These are phyloP conservation scores for Thelonectria rubi DNA, from an alignment of 2,329 filamentous ascomycete genomes.

Conservation along the genomic window DNA sequence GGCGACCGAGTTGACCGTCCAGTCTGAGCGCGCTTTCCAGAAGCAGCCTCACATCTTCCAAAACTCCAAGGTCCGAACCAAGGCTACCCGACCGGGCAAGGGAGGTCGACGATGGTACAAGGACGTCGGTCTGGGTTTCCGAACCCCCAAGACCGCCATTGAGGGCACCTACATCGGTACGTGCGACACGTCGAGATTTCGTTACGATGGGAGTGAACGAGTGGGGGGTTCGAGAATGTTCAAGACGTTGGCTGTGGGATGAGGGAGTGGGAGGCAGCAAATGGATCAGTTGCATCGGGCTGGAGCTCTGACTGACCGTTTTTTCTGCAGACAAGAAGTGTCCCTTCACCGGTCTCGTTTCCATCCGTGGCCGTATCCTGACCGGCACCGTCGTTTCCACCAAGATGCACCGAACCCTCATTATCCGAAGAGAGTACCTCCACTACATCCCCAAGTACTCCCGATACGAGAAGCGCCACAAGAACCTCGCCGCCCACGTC, in stretches of 20 bases:
- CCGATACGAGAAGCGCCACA: slow-evolving; percentile 99
- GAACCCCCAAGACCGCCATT: slow-evolving; percentile 98
- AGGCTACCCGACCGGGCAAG: slow-evolving; percentile 88
- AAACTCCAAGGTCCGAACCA: slow-evolving; percentile 92
- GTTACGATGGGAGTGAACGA: slow-evolving; percentile 19
- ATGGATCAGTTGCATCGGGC: not conserved
- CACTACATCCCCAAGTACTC: slow-evolving; percentile 99
- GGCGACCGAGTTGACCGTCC: slow-evolving; percentile 99
- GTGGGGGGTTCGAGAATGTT: not conserved
- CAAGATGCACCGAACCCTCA: slow-evolving; percentile 99
- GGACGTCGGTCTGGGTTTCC: slow-evolving; percentile 99
- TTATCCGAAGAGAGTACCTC: slow-evolving; percentile 99
- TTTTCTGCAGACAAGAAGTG: slow-evolving; percentile 93
- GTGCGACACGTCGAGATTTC: slow-evolving; percentile 53
- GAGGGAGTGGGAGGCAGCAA: not conserved
- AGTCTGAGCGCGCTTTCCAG: slow-evolving; percentile 99
- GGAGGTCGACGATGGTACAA: slow-evolving; percentile 96
- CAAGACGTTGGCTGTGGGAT: not conserved
- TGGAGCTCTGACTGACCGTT: slow-evolving; percentile 38
- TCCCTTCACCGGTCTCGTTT: slow-evolving; percentile 99
- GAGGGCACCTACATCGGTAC: slow-evolving; percentile 99
- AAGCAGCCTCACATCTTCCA: slow-evolving; percentile 99
- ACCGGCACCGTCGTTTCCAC: slow-evolving; percentile 99
- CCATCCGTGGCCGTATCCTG: slow-evolving; percentile 99
- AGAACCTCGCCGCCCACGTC: slow-evolving; percentile 99